Evolutionary conservation across 1,284 basidiomycete genomes (phyloP), one percentile per base, ranked within the genome.

Genomic region (Bondarzewia mesenterica): DNA sequence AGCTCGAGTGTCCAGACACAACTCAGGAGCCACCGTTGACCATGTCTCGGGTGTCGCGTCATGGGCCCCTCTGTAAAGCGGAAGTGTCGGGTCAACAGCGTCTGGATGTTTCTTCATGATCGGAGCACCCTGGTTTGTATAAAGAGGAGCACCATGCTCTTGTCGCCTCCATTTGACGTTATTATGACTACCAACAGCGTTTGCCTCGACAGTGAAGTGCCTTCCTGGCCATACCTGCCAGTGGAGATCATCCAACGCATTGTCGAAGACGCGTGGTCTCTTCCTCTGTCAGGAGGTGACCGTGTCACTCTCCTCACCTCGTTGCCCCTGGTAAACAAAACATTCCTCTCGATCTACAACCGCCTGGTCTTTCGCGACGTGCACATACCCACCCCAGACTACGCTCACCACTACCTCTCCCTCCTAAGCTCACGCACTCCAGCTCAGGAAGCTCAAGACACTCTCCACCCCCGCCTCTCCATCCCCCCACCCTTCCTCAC

Each of bases 211-310:
- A n/a, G n/a, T n/a, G n/a, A n/a, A n/a, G n/a, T n/a, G 29, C 29
- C 29, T 32, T 32, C 29, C 29, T 32, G 29, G 5, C 36, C 32
- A 14, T 23, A 44, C n/a, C 57, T 71, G 12, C 70, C 69, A 6
- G 50, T 57, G 18, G 70, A 73, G 50, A 54, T 73, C 27, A 49
- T 66, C 46, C 64, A 66, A 43, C 50, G 62, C 25, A 67, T 72
- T 40, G 51, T 73, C 45, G 44, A 39, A 14, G 56, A 61, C 21
- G 56, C 59, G 22, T 73, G 71, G 72, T 42, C 52, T 5, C 54
- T 58, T 4, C 51, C 57, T 5, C 60, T 70, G 42, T 47, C 57
- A 14, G 47, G 49, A 1, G 38, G 54, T 26, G 67, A 69, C 23
- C 67, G 69, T 32, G 58, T 58, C 20, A 32, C 47, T 12, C 55